These are phyloP conservation scores for Ogataea nitratoaversa DNA, from an alignment of 805 yeast genomes.

Conservation along the genomic window DNA sequence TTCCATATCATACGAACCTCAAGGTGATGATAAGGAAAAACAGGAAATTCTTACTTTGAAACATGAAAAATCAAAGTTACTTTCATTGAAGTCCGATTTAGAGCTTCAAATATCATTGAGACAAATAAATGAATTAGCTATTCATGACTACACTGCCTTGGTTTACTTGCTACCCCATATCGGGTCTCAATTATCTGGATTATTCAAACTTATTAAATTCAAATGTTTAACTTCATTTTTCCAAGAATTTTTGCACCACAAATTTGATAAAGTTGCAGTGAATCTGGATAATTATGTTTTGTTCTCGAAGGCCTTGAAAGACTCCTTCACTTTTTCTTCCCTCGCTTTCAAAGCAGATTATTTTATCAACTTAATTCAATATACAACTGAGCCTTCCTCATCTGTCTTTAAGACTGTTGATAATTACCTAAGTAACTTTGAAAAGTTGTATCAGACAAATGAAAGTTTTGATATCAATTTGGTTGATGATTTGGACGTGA, in stretches of 20 bases:
- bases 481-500: background rate
- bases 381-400: conserved; percentile 3
- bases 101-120: conserved; percentile 6
- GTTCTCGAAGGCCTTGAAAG: conserved; percentile 3
- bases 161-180: conserved; percentile 2
- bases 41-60: conserved; percentile 7
- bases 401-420: background rate
- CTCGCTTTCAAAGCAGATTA: conserved; percentile 3
- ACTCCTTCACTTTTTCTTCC: conserved; percentile 4
- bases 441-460: conserved; percentile 2
- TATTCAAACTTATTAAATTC: conserved; percentile 11
- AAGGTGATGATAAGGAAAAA: conserved; percentile 1
- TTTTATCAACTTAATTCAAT: conserved; percentile 4
- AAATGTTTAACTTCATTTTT: conserved; percentile 4
- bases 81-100: conserved; percentile 7
- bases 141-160: conserved; percentile 5
- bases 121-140: conserved; percentile 8
- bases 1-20: too few relatives aligned
- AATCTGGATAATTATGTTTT: conserved; percentile 10
- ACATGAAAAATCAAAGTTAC: conserved; percentile 17
- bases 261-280: background rate
- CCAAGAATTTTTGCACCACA: conserved; percentile 1
- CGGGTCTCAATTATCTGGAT: background rate
- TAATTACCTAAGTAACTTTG: conserved; percentile 5
- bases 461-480: conserved; percentile 2